Percentiles rank a stretch among this genome's conserved stretches.
These are phyloP conservation scores for Mallotus nudiflorus DNA, from an alignment of 345 rosid genomes.

Conservation along the genomic window DNA sequence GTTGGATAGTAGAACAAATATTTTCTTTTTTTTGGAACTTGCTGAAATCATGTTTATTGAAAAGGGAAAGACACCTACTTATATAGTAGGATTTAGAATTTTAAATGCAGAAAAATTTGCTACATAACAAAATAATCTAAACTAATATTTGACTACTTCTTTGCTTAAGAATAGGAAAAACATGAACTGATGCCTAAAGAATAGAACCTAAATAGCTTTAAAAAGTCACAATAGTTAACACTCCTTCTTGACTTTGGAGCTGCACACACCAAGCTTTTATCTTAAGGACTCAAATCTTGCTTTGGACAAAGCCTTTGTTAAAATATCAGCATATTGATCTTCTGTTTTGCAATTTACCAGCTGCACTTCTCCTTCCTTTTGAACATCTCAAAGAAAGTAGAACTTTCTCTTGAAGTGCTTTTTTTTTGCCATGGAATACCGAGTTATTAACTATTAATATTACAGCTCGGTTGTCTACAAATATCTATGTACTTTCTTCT, in stretches of 20 bases:
- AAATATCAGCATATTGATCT: neutral
- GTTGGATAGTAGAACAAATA: too few relatives aligned
- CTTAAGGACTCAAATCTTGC: neutral
- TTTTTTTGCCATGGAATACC: too few relatives aligned
- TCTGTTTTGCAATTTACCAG: neutral
- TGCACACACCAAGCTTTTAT: neutral
- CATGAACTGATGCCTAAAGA: too few relatives aligned
- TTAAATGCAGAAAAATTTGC: too few relatives aligned
- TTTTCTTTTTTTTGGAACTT: neutral
- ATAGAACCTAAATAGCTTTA: neutral
- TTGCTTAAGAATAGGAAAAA: too few relatives aligned
- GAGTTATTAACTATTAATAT: too few relatives aligned
- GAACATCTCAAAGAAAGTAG: neutral
- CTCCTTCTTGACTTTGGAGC: constrained; percentile 8
- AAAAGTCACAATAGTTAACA: neutral
- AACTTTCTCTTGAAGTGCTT: neutral
- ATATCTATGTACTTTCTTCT: neutral
- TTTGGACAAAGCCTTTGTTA: constrained; percentile 6
- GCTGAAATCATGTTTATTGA: too few relatives aligned
- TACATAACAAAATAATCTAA: too few relatives aligned
- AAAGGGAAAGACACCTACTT: too few relatives aligned
- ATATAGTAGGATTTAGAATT: too few relatives aligned
- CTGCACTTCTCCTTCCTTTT: neutral
- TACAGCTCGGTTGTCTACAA: neutral
- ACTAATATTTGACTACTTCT: too few relatives aligned